A percentile compares a stretch with the other conserved stretches of the same genome.
These are phyloP conservation scores for Phytopythium montanum DNA, from an alignment of 352 stramenopile genomes.

Conservation along the genomic window DNA sequence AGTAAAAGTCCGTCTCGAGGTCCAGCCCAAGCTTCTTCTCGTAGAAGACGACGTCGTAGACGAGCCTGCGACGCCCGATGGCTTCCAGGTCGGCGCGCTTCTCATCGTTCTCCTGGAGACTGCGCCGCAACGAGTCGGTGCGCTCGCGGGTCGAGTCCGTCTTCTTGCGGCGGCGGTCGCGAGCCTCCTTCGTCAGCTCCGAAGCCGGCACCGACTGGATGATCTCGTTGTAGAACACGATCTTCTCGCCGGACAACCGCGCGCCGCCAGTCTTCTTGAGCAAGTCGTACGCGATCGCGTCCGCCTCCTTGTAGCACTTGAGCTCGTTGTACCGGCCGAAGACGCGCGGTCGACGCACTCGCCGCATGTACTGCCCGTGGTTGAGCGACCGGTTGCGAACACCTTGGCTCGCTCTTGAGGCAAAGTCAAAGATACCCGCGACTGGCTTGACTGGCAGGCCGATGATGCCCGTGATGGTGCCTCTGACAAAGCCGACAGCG, in stretches of 20 bases:
- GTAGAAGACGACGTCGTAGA: slow-evolving; percentile 82
- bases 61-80: slow-evolving; percentile 41
- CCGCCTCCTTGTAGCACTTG: slow-evolving; percentile 87
- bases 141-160: slow-evolving; percentile 62
- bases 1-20: slow-evolving; percentile 89
- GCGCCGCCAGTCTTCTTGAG: slow-evolving; percentile 68
- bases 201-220: slow-evolving; percentile 68
- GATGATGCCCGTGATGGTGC: slow-evolving; percentile 86
- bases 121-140: slow-evolving; percentile 63
- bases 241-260: slow-evolving; percentile 75
- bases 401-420: slow-evolving; percentile 82
- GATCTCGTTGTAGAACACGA: slow-evolving; percentile 88
- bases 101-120: slow-evolving; percentile 65
- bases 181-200: slow-evolving; percentile 74
- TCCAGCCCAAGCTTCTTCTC: slow-evolving; percentile 83
- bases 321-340: slow-evolving; percentile 89
- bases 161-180: slow-evolving; percentile 42
- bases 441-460: slow-evolving; percentile 85
- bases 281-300: slow-evolving; percentile 83
- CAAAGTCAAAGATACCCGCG: slow-evolving; percentile 87
- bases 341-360: slow-evolving; percentile 75
- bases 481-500: slow-evolving; percentile 79
- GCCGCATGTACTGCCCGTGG: slow-evolving; percentile 72
- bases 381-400: slow-evolving; percentile 81
- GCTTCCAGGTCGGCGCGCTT: slow-evolving; percentile 18